Evolutionary conservation across 345 rosid genomes (phyloP).

Genomic region (Gossypium bickii): DNA sequence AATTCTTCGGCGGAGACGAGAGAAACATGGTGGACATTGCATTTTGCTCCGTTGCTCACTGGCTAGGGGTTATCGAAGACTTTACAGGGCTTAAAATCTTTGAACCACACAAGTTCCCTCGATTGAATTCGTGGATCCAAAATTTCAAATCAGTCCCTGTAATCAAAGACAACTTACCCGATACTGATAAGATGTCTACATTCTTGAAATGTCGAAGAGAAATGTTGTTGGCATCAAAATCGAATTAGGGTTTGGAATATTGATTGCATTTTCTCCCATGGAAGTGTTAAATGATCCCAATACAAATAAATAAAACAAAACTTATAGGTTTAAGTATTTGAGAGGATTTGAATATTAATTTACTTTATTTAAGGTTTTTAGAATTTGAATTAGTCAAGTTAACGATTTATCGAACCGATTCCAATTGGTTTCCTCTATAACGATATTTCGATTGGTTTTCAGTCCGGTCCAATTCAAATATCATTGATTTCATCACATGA

Average conservation of each 20-base stretch:
- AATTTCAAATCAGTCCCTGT: slow-evolving; percentile 6
- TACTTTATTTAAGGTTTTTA: too few species aligned
- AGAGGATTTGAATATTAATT: too few species aligned
- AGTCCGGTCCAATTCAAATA: too few species aligned
- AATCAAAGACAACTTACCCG: slow-evolving; percentile 17
- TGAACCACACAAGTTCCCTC: slow-evolving; percentile 15
- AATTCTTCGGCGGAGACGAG: slow-evolving; percentile 18
- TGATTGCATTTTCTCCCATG: too few species aligned
- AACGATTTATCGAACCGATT: too few species aligned
- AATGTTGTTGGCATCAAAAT: neutral
- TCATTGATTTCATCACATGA: too few species aligned
- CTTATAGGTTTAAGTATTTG: too few species aligned
- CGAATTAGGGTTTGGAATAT: neutral
- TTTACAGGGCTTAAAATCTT: neutral
- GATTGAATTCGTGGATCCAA: slow-evolving; percentile 12
- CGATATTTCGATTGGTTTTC: too few species aligned
- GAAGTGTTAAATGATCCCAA: too few species aligned
- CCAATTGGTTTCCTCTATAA: too few species aligned
- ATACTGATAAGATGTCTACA: neutral
- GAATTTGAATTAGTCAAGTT: too few species aligned
- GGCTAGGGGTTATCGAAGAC: slow-evolving; percentile 1
- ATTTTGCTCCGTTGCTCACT: slow-evolving; percentile 6
- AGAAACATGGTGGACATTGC: slow-evolving; percentile 22
- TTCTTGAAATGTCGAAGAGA: neutral
- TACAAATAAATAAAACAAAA: too few species aligned